These are phyloP conservation scores for Phytophthora rubi DNA, from an alignment of 352 stramenopile genomes.

Conservation along the genomic window DNA sequence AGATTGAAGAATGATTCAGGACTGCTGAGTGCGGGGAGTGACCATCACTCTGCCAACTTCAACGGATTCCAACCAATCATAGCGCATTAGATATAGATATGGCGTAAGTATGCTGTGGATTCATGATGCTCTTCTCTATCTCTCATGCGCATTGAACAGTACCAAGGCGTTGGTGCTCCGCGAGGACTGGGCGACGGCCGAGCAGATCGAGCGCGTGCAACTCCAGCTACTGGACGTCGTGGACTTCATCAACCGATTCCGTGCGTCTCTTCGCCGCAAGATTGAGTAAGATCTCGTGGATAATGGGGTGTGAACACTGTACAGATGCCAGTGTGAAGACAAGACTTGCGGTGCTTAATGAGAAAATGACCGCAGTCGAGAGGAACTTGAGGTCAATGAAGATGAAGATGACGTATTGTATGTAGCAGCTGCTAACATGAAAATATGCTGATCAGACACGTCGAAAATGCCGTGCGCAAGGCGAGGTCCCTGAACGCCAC, in stretches of 20 bases:
- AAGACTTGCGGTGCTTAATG: conserved; percentile 45
- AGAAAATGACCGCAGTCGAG: conserved; percentile 57
- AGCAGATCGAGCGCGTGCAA: conserved; percentile 55
- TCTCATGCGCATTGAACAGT: conserved; percentile 11
- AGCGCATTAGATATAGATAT: conserved; percentile 1
- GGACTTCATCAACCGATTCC: conserved; percentile 70
- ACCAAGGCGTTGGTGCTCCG: conserved; percentile 42
- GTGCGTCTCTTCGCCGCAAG: conserved; percentile 29
- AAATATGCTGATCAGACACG: conserved; percentile 29
- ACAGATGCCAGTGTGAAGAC: conserved; percentile 53
- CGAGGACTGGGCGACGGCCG: conserved; percentile 60
- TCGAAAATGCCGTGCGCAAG: conserved; percentile 44
- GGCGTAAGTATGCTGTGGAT: conserved; percentile 19
- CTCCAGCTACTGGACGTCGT: conserved; percentile 63
- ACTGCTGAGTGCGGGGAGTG: not conserved
- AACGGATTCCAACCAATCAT: conserved; percentile 6
- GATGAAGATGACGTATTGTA: not conserved
- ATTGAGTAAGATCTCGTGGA: not conserved
- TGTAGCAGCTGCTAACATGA: not conserved
- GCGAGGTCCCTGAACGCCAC: not conserved
- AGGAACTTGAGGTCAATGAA: conserved; percentile 46
- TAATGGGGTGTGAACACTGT: not conserved
- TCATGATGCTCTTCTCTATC: not conserved
- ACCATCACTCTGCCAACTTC: conserved; percentile 31
- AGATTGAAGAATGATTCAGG: conserved; percentile 15